Percentiles rank a stretch among this genome's conserved stretches.
These are phyloP conservation scores for Ophiostoma ulmi DNA, from an alignment of 2,329 filamentous ascomycete species.

Conservation along the genomic window DNA sequence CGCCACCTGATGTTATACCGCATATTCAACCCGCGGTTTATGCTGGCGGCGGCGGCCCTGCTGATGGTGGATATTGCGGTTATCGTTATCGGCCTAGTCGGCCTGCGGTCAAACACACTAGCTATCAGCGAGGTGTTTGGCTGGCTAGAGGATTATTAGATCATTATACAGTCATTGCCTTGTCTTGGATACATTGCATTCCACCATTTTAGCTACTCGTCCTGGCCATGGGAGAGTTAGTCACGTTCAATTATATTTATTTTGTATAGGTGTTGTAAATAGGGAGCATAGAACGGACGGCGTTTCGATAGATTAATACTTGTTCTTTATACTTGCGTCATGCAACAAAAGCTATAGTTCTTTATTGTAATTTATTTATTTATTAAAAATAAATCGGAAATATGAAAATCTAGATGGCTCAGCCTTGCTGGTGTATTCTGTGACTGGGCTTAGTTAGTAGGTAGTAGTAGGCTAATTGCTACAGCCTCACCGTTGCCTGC, in stretches of 20 bases:
- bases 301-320: slow-evolving; percentile 13
- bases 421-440: background rate
- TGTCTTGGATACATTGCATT: background rate
- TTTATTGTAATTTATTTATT: background rate
- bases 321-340: background rate
- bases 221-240: background rate
- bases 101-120: slow-evolving; percentile 68
- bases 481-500: background rate
- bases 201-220: background rate
- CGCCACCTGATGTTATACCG: slow-evolving; percentile 95
- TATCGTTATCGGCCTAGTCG: slow-evolving; percentile 65
- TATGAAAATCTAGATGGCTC: background rate
- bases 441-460: background rate
- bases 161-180: background rate
- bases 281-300: slow-evolving; percentile 9
- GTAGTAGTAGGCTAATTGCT: background rate
- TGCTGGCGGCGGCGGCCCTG: slow-evolving; percentile 69
- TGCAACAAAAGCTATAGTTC: background rate
- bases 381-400: background rate
- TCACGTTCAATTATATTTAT: slow-evolving; percentile 7
- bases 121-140: slow-evolving; percentile 88
- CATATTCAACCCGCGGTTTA: slow-evolving; percentile 86
- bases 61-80: slow-evolving; percentile 72
- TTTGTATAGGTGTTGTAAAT: slow-evolving; percentile 11
- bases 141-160: slow-evolving; percentile 42